Conservation (phyloP, 2,329 filamentous ascomycete species). For the Pseudonectria buxi region DNA sequence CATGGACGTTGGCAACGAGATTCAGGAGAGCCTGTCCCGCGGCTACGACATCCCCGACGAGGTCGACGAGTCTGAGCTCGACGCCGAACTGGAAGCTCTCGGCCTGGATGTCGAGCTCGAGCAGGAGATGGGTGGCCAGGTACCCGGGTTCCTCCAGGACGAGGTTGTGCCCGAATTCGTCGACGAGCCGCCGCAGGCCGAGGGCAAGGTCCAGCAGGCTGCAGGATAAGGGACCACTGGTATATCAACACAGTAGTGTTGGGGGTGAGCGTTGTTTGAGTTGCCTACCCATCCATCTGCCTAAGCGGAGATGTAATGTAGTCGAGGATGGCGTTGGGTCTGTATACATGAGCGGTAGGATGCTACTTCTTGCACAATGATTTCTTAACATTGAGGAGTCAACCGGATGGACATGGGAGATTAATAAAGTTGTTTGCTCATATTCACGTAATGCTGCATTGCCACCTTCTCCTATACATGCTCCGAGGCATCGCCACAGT, state of each 20-base stretch:
- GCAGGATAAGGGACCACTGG: slow-evolving; percentile 40
- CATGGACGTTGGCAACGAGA: slow-evolving; percentile 96
- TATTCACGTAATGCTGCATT: too few species aligned
- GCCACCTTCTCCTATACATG: too few species aligned
- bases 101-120: slow-evolving; percentile 93
- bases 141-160: slow-evolving; percentile 85
- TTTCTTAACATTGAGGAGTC: slow-evolving; percentile 1
- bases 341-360: too few species aligned
- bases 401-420: too few species aligned
- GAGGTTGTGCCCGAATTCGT: slow-evolving; percentile 84
- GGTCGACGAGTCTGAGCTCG: slow-evolving; percentile 91
- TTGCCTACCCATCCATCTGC: too few species aligned
- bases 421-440: too few species aligned
- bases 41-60: slow-evolving; percentile 95
- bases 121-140: slow-evolving; percentile 52
- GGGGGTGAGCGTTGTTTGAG: too few species aligned
- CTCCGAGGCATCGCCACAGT: too few species aligned
- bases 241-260: too few species aligned
- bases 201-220: slow-evolving; percentile 74
- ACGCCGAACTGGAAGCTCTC: slow-evolving; percentile 91
- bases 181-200: slow-evolving; percentile 74
- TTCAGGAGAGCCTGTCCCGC: slow-evolving; percentile 85
- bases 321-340: slow-evolving; percentile 17
- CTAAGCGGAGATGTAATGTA: slow-evolving; percentile 3
- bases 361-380: too few species aligned